Evolutionary conservation across 1,139 yeast species (phyloP), one percentile per base, ranked within the genome.

Genomic region (Chernovozyma sophiae-reginae): DNA sequence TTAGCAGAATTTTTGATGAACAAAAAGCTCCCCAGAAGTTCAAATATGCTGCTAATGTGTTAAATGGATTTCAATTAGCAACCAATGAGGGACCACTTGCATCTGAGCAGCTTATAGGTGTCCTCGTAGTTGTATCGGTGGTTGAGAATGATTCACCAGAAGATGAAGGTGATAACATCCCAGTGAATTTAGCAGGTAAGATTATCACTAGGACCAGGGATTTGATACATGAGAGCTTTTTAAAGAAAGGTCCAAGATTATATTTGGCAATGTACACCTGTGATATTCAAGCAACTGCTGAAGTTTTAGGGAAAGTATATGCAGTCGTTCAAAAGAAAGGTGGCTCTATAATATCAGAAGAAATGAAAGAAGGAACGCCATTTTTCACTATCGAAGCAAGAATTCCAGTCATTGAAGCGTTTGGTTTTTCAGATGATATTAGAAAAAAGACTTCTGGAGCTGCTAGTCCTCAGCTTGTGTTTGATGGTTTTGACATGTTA

Each of bases 281-380:
- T 65, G 97, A 90, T 47, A 87, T 94, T 45, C 99, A 94, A 60
- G 95, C 98, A 0, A 77, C 95, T 2, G 79, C 96, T 0, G 98
- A 94, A 47, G 97, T 89, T 0, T 68, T 94, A 35, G 98, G 98
- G 36, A 87, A 86, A 53, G 97, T 94, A 0, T 94, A 94, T 55
- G 95, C 89, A 0, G 97, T 92, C 17, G 89, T 94, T 16, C 96
- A 94, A 48, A 79, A 78, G 52, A 74, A 97, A 49, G 82, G 87
- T 30, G 99, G 99, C 28, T 65, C 76, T 35, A 86, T 94, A 39
- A 72, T 84, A 2, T 77, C 90, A 2, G 98, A 94, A 58, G 98
- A 92, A 55, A 81, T 92, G 90, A 89, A 90, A 53, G 98, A 94
- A 56, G 98, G 98, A 12, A 92, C 98, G 0, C 96, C 97, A 19